Conservation (phyloP, 805 yeast species). For the Lachancea waltii region DNA sequence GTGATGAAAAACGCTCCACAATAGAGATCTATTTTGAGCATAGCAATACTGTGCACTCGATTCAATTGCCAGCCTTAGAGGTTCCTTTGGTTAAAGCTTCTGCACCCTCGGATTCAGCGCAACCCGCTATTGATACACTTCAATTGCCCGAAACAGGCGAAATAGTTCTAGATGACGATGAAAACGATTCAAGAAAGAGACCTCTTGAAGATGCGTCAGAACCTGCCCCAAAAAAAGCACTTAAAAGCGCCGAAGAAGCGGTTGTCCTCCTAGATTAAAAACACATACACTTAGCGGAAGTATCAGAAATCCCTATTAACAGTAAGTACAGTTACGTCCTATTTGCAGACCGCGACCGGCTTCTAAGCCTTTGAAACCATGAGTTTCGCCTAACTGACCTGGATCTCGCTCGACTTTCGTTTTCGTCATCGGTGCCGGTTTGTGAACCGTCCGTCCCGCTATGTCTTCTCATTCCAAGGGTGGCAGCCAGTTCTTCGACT, state of each 20-base stretch:
- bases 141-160: conserved; percentile 10
- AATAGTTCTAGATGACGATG: conserved; percentile 6
- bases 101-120: no score
- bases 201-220: conserved; percentile 8
- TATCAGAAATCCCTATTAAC: background rate
- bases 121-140: conserved; percentile 19
- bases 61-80: conserved; percentile 31
- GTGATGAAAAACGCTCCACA: conserved; percentile 38
- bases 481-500: conserved; percentile 17
- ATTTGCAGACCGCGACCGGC: conserved; percentile 31
- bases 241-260: background rate
- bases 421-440: conserved; percentile 10
- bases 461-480: conserved; percentile 4
- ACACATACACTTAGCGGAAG: background rate
- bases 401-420: conserved; percentile 17
- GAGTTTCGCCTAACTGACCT: conserved; percentile 31
- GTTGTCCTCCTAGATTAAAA: conserved; percentile 5
- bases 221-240: conserved; percentile 4
- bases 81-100: conserved; percentile 22
- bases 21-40: conserved; percentile 52
- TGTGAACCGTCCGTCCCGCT: conserved; percentile 7
- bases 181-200: conserved; percentile 11
- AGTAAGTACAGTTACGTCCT: conserved; percentile 4
- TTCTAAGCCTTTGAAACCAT: conserved; percentile 42
- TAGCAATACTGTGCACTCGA: conserved; percentile 13